Evolutionary conservation across 768 basidiomycete genomes (phyloP), one percentile per base, ranked within the genome.

Genomic region (Lactarius pseudohatsudake): DNA sequence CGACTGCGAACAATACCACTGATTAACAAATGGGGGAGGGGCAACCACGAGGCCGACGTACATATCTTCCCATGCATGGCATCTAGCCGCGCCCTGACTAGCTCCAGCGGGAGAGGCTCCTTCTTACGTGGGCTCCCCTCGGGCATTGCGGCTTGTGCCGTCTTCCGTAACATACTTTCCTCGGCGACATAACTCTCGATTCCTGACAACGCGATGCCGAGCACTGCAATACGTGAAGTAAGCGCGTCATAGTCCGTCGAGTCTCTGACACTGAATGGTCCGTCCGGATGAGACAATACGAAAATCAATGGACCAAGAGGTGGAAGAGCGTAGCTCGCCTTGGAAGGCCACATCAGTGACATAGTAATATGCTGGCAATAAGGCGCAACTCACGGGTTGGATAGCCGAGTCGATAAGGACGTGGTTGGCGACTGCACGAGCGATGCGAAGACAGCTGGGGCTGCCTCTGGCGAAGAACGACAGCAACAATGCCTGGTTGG

Each of bases 241-340:
- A 93, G 78, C 43, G 84, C 81, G 40, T 85, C 81, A 64, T 86
- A 92, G 74, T 90, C 84, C 3, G 82, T 78, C 1, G 72, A 72
- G 36, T 74, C 60, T 32, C 61, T 59, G 50, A 72, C 57, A 10
- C 68, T 53, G 56, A 72, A 72, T 10, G 32, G 32, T n/a, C 62
- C 86, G 22, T 82, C 79, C 15, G 82, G 80, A 30, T 80, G 76
- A 61, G 79, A 74, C 22, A 82, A 68, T 45, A 88, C 72, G 28
- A 85, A 81, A 67, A 92, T 73, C 10, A 90, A 69, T 3, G 80
- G 78, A n/a, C 74, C 63, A 9, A 92, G 80, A 3, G 85, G 78
- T 10, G 86, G 87, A 16, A 83, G 74, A 22, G 77, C 72, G n/a
- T 69, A 73, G 69, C 82, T 83, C 53, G 56, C 38, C 41, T 56